Evolutionary conservation across 306 rosid species (phyloP).

Genomic region (Cicer pinnatifidum): DNA sequence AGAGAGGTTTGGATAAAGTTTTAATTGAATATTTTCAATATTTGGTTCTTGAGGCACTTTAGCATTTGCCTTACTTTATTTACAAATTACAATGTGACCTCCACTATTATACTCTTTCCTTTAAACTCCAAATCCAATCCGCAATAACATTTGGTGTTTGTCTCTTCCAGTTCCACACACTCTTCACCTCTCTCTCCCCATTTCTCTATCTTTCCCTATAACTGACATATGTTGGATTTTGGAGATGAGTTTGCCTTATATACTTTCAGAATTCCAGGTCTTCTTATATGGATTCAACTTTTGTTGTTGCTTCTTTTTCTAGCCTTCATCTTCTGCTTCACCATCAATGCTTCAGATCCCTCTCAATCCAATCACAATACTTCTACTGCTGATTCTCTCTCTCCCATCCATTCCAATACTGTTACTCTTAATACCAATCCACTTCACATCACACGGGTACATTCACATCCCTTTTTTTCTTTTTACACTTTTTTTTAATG

Average conservation of each 20-base stretch:
- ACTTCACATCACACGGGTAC: slow-evolving; percentile 62
- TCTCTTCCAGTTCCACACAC: slow-evolving; percentile 14
- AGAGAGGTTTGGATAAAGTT: no score
- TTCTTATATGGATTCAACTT: slow-evolving; percentile 84
- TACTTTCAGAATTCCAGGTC: slow-evolving; percentile 64
- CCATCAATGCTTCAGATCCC: slow-evolving; percentile 53
- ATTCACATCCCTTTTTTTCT: not conserved
- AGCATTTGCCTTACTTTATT: no score
- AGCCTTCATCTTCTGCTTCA: slow-evolving; percentile 57
- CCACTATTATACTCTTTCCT: not conserved
- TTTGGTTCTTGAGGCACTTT: no score
- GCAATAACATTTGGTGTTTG: not conserved
- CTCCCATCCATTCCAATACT: slow-evolving; percentile 44
- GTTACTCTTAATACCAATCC: slow-evolving; percentile 39
- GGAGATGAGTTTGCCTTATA: slow-evolving; percentile 63
- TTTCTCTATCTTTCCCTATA: not conserved
- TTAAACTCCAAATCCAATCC: not conserved
- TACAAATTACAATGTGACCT: not conserved
- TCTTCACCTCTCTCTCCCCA: not conserved
- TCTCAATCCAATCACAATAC: not conserved
- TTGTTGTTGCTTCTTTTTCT: slow-evolving; percentile 64
- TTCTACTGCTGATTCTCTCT: slow-evolving; percentile 44
- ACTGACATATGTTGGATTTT: slow-evolving; percentile 60
- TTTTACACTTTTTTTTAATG: no score
- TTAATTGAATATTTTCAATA: no score